Evolutionary conservation across 83 land plant species (phyloP).

Genomic region (Picea mariana): DNA sequence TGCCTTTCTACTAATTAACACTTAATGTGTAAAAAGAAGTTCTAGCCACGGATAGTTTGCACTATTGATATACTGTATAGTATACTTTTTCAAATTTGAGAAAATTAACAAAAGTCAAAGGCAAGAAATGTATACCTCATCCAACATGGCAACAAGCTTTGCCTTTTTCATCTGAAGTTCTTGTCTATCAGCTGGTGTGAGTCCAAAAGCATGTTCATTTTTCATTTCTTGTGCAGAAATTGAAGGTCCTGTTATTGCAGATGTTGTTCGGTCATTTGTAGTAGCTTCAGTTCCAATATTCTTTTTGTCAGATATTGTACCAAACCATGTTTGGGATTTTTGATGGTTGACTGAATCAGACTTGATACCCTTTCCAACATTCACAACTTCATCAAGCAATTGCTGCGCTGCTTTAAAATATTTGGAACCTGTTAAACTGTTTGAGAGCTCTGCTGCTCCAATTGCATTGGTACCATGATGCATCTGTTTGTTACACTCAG

Average conservation of each 20-base stretch:
- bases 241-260: conserved; percentile 9
- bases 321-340: conserved; percentile 11
- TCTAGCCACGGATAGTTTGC: neutral
- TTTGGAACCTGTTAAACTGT: conserved; percentile 14
- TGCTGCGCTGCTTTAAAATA: conserved; percentile 26
- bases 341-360: conserved; percentile 18
- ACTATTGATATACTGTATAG: neutral
- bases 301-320: conserved; percentile 6
- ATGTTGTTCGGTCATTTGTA: conserved; percentile 10
- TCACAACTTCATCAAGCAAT: conserved; percentile 23
- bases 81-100: neutral
- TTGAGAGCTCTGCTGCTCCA: neutral
- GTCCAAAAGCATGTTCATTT: conserved; percentile 7
- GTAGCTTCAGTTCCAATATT: conserved; percentile 11
- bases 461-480: conserved; percentile 12
- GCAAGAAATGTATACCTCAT: conserved; percentile 27
- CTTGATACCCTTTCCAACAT: conserved; percentile 17
- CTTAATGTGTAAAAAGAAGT: neutral
- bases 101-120: neutral
- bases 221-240: neutral
- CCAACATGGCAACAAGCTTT: conserved; percentile 31
- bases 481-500: conserved; percentile 8
- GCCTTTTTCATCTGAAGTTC: conserved; percentile 30
- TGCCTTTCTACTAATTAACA: neutral
- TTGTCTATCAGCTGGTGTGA: conserved; percentile 24